Percentiles rank a stretch among this genome's conserved stretches.
Conservation (phyloP, 257 asterid genomes). For the Fraxinus americana region DNA sequence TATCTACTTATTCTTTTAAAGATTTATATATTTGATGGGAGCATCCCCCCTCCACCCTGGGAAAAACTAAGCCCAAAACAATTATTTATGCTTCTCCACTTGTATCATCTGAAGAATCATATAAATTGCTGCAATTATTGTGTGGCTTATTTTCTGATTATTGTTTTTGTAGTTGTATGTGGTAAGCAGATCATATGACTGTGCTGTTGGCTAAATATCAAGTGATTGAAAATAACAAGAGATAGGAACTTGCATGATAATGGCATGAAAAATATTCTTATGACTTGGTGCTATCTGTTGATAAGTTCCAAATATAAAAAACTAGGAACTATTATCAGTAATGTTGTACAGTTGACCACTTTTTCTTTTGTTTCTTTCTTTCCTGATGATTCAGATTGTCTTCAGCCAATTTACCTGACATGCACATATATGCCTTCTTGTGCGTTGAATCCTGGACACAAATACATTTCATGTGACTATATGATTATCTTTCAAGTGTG, state of each 20-base stretch:
- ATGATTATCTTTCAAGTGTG: constrained; percentile 2
- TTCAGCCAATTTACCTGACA: background rate
- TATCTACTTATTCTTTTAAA: constrained; percentile 15
- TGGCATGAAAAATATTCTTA: background rate
- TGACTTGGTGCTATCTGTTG: constrained; percentile 3
- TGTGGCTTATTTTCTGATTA: background rate
- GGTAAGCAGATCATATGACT: background rate
- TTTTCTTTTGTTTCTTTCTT: background rate
- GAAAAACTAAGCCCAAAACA: background rate
- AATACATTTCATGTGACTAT: background rate
- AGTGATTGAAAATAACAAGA: background rate
- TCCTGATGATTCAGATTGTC: background rate
- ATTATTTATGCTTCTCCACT: background rate
- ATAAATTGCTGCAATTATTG: background rate
- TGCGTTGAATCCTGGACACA: background rate
- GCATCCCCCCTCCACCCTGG: constrained; percentile 3
- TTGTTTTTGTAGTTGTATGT: background rate
- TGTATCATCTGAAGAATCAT: background rate
- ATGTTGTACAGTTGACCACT: background rate
- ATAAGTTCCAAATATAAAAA: background rate
- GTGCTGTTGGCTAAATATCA: background rate
- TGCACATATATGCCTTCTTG: background rate
- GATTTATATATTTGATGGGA: constrained; percentile 19
- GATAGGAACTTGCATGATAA: background rate
- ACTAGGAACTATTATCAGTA: background rate